Evolutionary conservation across 768 basidiomycete species (phyloP).

Genomic region (Ramaria sp.): DNA sequence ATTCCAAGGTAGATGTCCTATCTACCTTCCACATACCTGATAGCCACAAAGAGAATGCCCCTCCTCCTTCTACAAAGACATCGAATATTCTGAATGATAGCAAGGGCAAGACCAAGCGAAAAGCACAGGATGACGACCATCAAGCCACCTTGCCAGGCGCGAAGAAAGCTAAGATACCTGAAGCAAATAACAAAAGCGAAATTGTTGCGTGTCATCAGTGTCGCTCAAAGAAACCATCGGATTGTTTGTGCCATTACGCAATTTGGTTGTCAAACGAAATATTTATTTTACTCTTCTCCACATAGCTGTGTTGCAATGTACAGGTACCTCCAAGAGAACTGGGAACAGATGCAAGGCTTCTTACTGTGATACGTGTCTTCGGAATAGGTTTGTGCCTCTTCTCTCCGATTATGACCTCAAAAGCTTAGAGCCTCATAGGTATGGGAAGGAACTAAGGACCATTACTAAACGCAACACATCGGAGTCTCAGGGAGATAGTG

Average conservation of each 20-base stretch:
- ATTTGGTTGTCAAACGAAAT: neutral
- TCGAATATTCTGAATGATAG: neutral
- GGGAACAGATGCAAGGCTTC: conserved; percentile 4
- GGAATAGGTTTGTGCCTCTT: conserved; percentile 27
- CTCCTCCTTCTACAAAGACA: conserved; percentile 9
- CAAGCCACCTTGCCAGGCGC: neutral
- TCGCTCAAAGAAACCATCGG: neutral
- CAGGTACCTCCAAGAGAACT: neutral
- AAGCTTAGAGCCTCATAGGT: conserved; percentile 22
- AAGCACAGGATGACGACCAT: neutral
- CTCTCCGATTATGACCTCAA: neutral
- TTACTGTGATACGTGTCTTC: conserved; percentile 56
- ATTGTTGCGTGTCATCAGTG: conserved; percentile 8
- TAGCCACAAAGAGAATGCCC: conserved; percentile 6
- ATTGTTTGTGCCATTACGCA: neutral
- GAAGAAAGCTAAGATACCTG: neutral
- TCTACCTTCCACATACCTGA: neutral
- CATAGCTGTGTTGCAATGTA: conserved; percentile 6
- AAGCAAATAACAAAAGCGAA: neutral
- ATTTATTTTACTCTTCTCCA: neutral
- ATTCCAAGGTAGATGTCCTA: neutral
- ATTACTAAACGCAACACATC: conserved; percentile 20
- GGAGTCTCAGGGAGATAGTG: conserved; percentile 20
- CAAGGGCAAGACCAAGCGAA: conserved; percentile 38
- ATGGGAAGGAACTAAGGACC: conserved; percentile 38